Percentiles rank a stretch among this genome's conserved stretches.
Evolutionary conservation across 2,329 filamentous ascomycete genomes (phyloP).

Genomic region (Chalara sp.): DNA sequence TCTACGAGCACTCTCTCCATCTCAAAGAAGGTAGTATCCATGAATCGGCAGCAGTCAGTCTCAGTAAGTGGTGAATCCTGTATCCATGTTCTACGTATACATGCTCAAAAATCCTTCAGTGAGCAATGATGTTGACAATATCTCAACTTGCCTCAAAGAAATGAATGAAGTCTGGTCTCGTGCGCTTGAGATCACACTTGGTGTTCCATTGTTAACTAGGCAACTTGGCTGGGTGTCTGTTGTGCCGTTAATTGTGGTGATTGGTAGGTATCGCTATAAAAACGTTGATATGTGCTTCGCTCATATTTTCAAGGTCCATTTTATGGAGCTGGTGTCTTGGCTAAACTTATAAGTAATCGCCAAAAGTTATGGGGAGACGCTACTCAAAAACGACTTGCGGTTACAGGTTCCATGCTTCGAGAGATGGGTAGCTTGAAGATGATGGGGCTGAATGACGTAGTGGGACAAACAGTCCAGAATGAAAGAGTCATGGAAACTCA

Average conservation of each 20-base stretch:
- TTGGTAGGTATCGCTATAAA: conserved; percentile 5
- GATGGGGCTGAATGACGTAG: conserved; percentile 31
- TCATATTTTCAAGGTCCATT: conserved; percentile 4
- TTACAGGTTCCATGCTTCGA: conserved; percentile 33
- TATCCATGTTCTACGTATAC: not conserved
- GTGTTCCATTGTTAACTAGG: conserved; percentile 29
- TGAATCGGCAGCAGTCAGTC: conserved; percentile 32
- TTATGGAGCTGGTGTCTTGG: not conserved
- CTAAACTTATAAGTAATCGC: conserved; percentile 10
- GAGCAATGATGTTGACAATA: conserved; percentile 31
- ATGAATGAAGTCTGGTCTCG: conserved; percentile 34
- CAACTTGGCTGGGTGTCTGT: conserved; percentile 27
- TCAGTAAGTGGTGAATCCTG: conserved; percentile 23
- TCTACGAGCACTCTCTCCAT: conserved; percentile 40
- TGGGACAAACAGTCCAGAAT: conserved; percentile 26
- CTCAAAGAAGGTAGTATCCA: conserved; percentile 26
- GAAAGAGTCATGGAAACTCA: conserved; percentile 12
- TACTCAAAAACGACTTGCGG: conserved; percentile 34
- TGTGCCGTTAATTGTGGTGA: conserved; percentile 13
- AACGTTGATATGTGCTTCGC: conserved; percentile 1
- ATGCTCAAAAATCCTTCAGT: conserved; percentile 16
- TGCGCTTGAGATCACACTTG: conserved; percentile 31
- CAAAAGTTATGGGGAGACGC: conserved; percentile 32
- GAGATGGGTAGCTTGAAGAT: conserved; percentile 40
- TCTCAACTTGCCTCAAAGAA: conserved; percentile 20